Evolutionary conservation across 164 flowering plant species (phyloP).

Genomic region (Tinospora cordifolia): DNA sequence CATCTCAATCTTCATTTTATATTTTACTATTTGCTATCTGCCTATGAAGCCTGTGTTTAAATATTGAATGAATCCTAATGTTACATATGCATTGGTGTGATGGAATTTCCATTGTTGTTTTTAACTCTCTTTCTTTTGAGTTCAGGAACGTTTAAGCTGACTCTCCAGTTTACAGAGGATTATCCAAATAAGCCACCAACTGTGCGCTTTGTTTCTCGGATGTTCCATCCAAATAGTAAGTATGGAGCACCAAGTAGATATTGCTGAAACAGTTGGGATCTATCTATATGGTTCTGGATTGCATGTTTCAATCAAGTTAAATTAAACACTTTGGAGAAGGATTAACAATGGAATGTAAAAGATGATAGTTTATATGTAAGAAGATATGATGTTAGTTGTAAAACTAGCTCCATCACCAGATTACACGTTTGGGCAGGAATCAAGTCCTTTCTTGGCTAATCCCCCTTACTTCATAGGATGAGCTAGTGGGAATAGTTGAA

Average conservation of each 20-base stretch:
- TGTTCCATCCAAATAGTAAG: conserved; percentile 63
- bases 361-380: too few relatives aligned
- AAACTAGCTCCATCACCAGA: too few relatives aligned
- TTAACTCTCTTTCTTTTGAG: neutral
- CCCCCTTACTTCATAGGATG: too few relatives aligned
- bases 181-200: conserved; percentile 60
- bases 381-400: too few relatives aligned
- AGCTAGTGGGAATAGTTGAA: too few relatives aligned
- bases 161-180: conserved; percentile 51
- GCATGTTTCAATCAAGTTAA: neutral
- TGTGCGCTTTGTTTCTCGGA: conserved; percentile 49
- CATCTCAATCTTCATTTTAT: neutral
- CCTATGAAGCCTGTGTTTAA: neutral
- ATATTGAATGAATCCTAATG: neutral
- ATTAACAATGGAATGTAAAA: neutral
- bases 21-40: neutral
- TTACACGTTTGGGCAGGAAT: too few relatives aligned
- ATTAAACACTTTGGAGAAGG: neutral
- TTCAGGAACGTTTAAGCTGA: conserved; percentile 53
- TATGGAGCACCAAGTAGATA: neutral
- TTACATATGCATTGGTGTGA: neutral
- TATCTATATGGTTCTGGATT: neutral
- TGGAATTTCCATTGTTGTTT: neutral
- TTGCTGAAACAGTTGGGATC: neutral
- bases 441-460: too few relatives aligned